Conservation (phyloP, 1,284 basidiomycete species). For the Agroathelia rolfsii region DNA sequence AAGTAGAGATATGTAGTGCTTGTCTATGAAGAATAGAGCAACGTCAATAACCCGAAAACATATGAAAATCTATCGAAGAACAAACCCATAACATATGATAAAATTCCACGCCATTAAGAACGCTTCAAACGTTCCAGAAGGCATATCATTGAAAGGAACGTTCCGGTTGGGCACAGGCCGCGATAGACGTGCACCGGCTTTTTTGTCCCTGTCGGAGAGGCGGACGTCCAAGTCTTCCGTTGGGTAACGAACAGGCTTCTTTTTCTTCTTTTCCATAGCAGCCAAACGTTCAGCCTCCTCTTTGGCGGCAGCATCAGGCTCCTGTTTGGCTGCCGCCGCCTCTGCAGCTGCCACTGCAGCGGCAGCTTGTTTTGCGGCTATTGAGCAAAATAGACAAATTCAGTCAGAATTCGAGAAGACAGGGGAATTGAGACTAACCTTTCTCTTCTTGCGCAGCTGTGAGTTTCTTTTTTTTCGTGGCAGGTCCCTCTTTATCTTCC, state of each 20-base stretch:
- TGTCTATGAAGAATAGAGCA: conserved; percentile 38
- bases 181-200: conserved; percentile 56
- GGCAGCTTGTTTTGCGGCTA: too few species aligned
- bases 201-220: conserved; percentile 69
- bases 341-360: conserved; percentile 25
- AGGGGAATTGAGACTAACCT: conserved; percentile 29
- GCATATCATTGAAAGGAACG: conserved; percentile 69
- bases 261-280: conserved; percentile 77
- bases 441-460: conserved; percentile 61
- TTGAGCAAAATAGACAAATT: too few species aligned
- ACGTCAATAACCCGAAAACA: conserved; percentile 1
- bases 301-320: conserved; percentile 55
- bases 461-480: conserved; percentile 72
- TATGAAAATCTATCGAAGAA: conserved; percentile 12
- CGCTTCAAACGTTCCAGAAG: conserved; percentile 68
- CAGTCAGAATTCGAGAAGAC: conserved; percentile 9
- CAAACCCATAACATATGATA: conserved; percentile 83
- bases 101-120: conserved; percentile 92
- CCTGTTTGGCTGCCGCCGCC: conserved; percentile 44
- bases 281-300: conserved; percentile 63
- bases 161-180: conserved; percentile 59
- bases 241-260: conserved; percentile 81
- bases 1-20: conserved; percentile 81
- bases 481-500: conserved; percentile 75
- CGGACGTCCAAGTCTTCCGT: conserved; percentile 78